Conservation (phyloP, 2,329 filamentous ascomycete species). For the Metarhizium guizhouense region DNA sequence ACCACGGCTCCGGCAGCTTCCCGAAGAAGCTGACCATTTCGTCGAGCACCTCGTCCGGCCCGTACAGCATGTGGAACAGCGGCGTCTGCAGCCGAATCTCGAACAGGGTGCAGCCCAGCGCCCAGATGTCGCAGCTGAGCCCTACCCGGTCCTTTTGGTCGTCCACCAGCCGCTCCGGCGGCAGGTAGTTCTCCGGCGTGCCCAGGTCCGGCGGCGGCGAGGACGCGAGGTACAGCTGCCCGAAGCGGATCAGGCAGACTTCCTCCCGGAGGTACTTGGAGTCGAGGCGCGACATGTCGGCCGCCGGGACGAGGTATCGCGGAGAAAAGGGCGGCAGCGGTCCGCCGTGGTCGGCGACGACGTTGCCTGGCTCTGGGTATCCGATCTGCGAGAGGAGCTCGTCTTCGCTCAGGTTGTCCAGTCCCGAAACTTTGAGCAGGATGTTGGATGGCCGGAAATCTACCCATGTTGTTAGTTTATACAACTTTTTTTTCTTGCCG, state of each 20-base stretch:
- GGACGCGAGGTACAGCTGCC: constrained; percentile 11
- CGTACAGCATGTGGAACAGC: constrained; percentile 19
- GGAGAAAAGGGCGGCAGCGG: constrained; percentile 10
- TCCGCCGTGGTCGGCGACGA: constrained; percentile 5
- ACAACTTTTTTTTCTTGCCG: no score
- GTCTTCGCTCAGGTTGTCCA: constrained; percentile 15
- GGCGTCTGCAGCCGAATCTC: constrained; percentile 21
- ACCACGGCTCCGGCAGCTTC: constrained; percentile 21
- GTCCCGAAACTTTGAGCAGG: constrained; percentile 10
- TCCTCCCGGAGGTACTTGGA: constrained; percentile 9
- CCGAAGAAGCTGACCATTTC: constrained; percentile 21
- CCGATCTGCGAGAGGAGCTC: constrained; percentile 12
- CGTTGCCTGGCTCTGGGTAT: constrained; percentile 1
- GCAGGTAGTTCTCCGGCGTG: constrained; percentile 18
- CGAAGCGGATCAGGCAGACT: constrained; percentile 16
- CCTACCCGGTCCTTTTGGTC: constrained; percentile 12
- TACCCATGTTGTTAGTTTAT: constrained; percentile 1
- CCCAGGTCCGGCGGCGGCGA: constrained; percentile 13
- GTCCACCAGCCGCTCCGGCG: constrained; percentile 16
- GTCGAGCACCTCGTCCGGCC: constrained; percentile 18
- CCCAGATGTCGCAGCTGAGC: constrained; percentile 20
- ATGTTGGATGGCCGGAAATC: constrained; percentile 21
- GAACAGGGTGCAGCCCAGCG: constrained; percentile 23
- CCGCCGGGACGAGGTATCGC: constrained; percentile 14
- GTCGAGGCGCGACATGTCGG: neutral